phyloP scores from a whole-genome alignment of 2,329 filamentous ascomycete genomes.

The Aspergillus fijiensis region DNA sequence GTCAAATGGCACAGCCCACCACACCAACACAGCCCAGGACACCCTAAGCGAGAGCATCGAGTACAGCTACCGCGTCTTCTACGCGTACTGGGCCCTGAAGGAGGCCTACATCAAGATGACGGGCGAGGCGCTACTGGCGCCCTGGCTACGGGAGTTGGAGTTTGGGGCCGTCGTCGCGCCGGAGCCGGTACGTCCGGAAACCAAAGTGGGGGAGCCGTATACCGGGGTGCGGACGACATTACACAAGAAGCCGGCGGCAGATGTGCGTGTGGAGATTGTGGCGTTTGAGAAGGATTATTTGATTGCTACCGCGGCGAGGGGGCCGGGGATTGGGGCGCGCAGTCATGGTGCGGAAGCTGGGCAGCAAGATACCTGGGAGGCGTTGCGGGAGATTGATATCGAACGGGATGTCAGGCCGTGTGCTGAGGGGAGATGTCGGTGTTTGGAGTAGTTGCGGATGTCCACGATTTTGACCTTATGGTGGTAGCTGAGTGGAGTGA shows the following conservation, averaged over 20 bases:
- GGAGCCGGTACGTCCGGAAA: conserved; percentile 3
- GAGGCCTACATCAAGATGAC: conserved; percentile 68
- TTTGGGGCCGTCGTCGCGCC: conserved; percentile 60
- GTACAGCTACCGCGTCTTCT: conserved; percentile 61
- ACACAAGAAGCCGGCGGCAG: conserved; percentile 46
- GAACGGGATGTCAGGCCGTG: conserved; percentile 47
- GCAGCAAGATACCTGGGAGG: conserved; percentile 35
- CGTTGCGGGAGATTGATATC: conserved; percentile 47
- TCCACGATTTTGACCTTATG: no score
- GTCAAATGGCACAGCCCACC: no score
- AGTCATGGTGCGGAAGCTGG: background rate
- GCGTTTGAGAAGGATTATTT: conserved; percentile 60
- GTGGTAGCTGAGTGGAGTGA: no score
- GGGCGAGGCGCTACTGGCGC: conserved; percentile 61
- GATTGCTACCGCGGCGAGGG: conserved; percentile 55
- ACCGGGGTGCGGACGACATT: conserved; percentile 51
- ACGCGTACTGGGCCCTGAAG: conserved; percentile 64
- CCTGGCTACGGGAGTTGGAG: conserved; percentile 61
- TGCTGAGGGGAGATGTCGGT: conserved; percentile 40
- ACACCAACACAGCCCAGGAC: no score
- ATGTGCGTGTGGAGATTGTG: conserved; percentile 58
- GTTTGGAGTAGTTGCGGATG: conserved; percentile 20
- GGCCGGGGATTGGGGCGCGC: conserved; percentile 30
- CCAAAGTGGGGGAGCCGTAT: conserved; percentile 39
- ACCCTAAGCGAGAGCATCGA: conserved; percentile 18